These are phyloP conservation scores for Tothia fuscella DNA, from an alignment of 2,329 filamentous ascomycete species.

Conservation along the genomic window DNA sequence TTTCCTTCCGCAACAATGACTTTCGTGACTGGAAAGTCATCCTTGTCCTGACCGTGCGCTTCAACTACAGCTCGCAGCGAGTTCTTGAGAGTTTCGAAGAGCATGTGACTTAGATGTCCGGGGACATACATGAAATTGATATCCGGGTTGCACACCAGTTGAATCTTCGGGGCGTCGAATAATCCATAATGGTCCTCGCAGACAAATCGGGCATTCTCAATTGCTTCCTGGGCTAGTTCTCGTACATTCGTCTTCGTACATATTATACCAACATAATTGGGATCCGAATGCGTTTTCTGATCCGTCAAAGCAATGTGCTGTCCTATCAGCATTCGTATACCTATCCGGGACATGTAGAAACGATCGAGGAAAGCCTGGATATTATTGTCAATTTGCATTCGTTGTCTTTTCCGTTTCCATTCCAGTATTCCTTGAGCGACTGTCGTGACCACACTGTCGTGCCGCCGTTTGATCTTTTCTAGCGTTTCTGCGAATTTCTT, in stretches of 20 bases:
- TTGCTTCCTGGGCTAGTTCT: conserved; percentile 90
- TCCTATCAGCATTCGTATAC: conserved; percentile 97
- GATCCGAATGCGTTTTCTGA: conserved; percentile 78
- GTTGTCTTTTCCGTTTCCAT: conserved; percentile 91
- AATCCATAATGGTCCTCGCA: conserved; percentile 97
- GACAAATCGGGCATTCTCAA: conserved; percentile 97
- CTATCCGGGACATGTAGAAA: conserved; percentile 99
- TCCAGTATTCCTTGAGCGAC: conserved; percentile 96
- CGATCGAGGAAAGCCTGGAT: conserved; percentile 96
- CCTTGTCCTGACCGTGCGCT: conserved; percentile 85
- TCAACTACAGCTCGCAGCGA: conserved; percentile 94
- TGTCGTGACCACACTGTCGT: conserved; percentile 95
- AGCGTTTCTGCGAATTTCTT: conserved; percentile 77
- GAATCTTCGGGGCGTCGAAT: conserved; percentile 92
- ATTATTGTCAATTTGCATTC: conserved; percentile 95
- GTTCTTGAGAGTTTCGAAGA: conserved; percentile 98
- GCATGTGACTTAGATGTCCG: conserved; percentile 97
- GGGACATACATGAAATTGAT: conserved; percentile 99
- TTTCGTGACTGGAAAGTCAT: conserved; percentile 92
- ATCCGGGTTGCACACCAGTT: conserved; percentile 88
- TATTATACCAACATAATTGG: conserved; percentile 94
- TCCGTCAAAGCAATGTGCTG: conserved; percentile 96
- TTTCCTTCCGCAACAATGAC: conserved; percentile 96
- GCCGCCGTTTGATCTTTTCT: conserved; percentile 86
- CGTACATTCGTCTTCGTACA: conserved; percentile 97